Evolutionary conservation across 495 filamentous ascomycete genomes (phyloP), one percentile per base, ranked within the genome.

Genomic region (Xanthoparmelia taractica): DNA sequence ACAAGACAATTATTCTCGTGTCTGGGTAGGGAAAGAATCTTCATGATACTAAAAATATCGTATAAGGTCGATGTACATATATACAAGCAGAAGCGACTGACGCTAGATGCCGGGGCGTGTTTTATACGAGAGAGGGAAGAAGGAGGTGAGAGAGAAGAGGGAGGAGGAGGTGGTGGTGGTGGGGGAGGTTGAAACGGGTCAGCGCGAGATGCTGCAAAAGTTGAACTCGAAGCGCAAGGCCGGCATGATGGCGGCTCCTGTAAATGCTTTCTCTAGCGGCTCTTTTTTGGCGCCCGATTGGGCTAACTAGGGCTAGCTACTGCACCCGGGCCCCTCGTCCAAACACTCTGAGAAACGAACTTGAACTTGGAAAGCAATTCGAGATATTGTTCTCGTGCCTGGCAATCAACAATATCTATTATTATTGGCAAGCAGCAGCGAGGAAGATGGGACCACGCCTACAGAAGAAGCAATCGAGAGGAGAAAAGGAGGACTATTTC

Each of bases 21-120:
- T 62, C n/a, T 38, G 25, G 18, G 50, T 25, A 23, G 37, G 45
- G 1, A 56, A 23, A 31, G 13, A 61, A 56, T n/a, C 50, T 62
- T 33, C 60, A 56, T 62, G 5, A 43, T 34, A 25, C 2, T 10
- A 17, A 52, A 17, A 52, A 29, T 52, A 5, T 10, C 45, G 23
- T 10, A 50, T 27, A 0, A 50, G 45, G 13, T 50, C 15, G 27
- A 18, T 31, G 25, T 15, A 52, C 12, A 18, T 52, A 18, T 52
- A 31, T 52, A 52, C 7, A 6, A 31, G 48, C 12, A 17, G 18
- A 52, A 18, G 25, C 0, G 0, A 31, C 15, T 17, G 13, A 52
- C 11, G 18, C 17, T 5, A 10, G 11, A 48, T 13, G 23, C 2
- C 0, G n/a, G 27, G 10, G 4, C 8, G 41, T 0, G 41, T n/a